Evolutionary conservation across 352 stramenopile genomes (phyloP).

Genomic region (Pythium myriotylum): DNA sequence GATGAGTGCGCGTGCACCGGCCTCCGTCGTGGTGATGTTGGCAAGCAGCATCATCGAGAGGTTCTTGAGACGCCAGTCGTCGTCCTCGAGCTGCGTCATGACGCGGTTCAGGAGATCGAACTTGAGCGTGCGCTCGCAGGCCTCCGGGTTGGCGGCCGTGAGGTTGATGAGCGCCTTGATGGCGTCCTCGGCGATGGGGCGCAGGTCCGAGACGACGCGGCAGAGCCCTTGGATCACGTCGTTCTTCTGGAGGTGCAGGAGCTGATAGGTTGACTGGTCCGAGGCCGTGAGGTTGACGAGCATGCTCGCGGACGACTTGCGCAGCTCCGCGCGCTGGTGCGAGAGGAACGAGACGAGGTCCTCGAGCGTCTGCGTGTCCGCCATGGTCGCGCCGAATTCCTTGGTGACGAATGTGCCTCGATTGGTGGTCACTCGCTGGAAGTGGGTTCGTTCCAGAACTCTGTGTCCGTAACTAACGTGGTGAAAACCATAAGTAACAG

Average conservation of each 20-base stretch:
- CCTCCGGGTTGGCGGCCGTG: constrained; percentile 66
- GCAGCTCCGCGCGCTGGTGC: constrained; percentile 79
- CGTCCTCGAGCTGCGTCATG: constrained; percentile 84
- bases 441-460: constrained; percentile 17
- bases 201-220: constrained; percentile 82
- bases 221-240: constrained; percentile 81
- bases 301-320: constrained; percentile 82
- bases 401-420: constrained; percentile 3
- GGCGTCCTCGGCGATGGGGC: constrained; percentile 80
- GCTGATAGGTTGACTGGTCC: constrained; percentile 75
- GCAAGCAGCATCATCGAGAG: constrained; percentile 89
- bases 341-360: constrained; percentile 84
- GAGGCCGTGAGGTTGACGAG: constrained; percentile 84
- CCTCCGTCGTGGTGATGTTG: constrained; percentile 76
- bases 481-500: not conserved
- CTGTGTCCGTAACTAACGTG: constrained; percentile 20
- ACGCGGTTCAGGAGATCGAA: constrained; percentile 84
- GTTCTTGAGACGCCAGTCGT: constrained; percentile 82
- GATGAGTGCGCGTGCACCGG: constrained; percentile 68
- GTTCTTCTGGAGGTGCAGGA: constrained; percentile 70
- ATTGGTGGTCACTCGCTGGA: constrained; percentile 15
- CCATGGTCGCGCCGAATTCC: constrained; percentile 25
- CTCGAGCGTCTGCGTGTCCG: constrained; percentile 74
- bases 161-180: constrained; percentile 90
- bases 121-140: constrained; percentile 75